Percentiles rank a stretch among this genome's conserved stretches.
Conservation (phyloP, 2,329 filamentous ascomycete genomes). For the Penicillium crustosum region DNA sequence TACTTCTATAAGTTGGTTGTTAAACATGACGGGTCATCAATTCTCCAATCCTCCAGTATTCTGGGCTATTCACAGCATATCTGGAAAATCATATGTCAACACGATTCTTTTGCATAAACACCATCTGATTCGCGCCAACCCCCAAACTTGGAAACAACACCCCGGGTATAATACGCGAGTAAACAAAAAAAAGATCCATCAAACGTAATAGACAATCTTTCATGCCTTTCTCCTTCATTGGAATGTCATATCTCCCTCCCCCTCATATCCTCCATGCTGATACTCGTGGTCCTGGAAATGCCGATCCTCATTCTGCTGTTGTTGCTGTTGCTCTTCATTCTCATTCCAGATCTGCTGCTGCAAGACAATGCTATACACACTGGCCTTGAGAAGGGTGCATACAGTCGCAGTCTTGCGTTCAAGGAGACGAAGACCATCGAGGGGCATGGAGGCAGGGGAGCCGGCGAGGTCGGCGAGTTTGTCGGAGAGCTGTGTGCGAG, state of each 20-base stretch:
- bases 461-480: conserved; percentile 58
- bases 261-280: conserved; percentile 16
- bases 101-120: background rate
- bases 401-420: conserved; percentile 94
- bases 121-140: background rate
- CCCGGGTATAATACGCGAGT: conserved; percentile 13
- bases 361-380: conserved; percentile 96
- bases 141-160: conserved; percentile 3
- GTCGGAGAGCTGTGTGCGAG: conserved; percentile 31
- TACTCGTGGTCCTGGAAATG: conserved; percentile 21
- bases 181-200: conserved; percentile 4
- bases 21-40: conserved; percentile 20
- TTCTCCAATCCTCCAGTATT: conserved; percentile 12
- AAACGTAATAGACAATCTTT: conserved; percentile 8
- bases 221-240: conserved; percentile 9
- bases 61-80: conserved; percentile 8
- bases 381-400: conserved; percentile 94
- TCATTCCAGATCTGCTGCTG: conserved; percentile 90
- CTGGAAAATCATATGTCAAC: conserved; percentile 15
- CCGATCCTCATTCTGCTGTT: conserved; percentile 26
- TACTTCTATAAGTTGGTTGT: conserved; percentile 31
- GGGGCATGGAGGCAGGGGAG: conserved; percentile 70
- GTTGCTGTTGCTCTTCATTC: conserved; percentile 37
- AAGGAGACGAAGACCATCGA: conserved; percentile 77
- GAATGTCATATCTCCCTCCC: conserved; percentile 30